Base-by-base conservation (phyloP, 2,329 filamentous ascomycete species). In the Colletotrichum graminicola region DNA sequence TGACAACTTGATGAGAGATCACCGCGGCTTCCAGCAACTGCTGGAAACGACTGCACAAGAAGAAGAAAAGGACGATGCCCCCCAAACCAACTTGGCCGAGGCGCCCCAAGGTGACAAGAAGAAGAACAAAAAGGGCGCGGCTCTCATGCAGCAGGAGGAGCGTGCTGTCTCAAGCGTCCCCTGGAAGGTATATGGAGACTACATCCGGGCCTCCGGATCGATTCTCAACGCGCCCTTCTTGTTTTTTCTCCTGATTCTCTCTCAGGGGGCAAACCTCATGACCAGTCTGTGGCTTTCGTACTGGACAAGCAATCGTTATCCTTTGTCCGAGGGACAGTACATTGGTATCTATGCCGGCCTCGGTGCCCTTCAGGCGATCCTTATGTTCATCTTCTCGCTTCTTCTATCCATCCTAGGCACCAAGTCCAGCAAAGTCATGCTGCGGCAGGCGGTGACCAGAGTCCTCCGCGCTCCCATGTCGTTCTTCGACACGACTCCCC, bases 401-500 rank as follows among this genome's bases (percentile, higher is more conserved):
- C 81, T 89, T 7, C 86, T 98, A 32, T 94, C 94, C 0, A 87
- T 94, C 0, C 89, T 92, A 65, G 94, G 95, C 56, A 98, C 96
- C 1, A 90, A 88, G 26, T 89, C 95, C 6, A 96, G 93, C 78
- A 95, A 93, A 80, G 86, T 87, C 49, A 94, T 98, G 89, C 88
- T 98, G 62, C 89, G 92, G 39, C 86, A 90, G 45, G 95, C 96
- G 8, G 93, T 98, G 76, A 90, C 87, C 11, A 88, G 93, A 21
- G 94, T 96, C 0, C 82, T 92, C n/a, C 85, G 90, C 34, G 90
- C 90, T 3, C 90, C 90, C n/a, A 91, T 92, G 94, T 92, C 93
- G 5, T 98, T 98, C 83, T 98, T 98, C 82, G 96, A 99, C 77
- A 98, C 96, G 0, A 98, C 96, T 0, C 96, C 96, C 0, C 87